Percentiles rank a stretch among this genome's conserved stretches.
phyloP scores from a whole-genome alignment of 257 asterid species.

The Plantago major region DNA sequence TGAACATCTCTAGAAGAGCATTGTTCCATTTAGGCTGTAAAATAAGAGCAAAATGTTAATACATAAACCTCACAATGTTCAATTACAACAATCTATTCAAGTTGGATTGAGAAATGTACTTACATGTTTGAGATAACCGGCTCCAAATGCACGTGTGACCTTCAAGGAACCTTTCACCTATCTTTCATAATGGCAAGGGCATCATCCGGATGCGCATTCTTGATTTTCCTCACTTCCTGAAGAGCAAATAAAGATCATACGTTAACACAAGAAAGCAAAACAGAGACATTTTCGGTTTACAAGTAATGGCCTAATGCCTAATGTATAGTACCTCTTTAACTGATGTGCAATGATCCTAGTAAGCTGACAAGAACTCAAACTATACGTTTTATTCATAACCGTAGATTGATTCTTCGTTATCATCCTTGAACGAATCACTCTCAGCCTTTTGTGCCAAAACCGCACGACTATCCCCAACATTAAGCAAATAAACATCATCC shows the following conservation, averaged over 20 bases:
- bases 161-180: slow-evolving; percentile 88
- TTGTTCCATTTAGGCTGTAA: slow-evolving; percentile 89
- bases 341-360: slow-evolving; percentile 86
- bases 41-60: slow-evolving; percentile 14
- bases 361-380: slow-evolving; percentile 60
- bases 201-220: slow-evolving; percentile 72
- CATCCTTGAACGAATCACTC: slow-evolving; percentile 32
- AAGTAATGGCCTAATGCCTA: not conserved
- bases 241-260: slow-evolving; percentile 8
- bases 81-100: not conserved
- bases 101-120: not conserved
- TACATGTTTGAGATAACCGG: slow-evolving; percentile 91
- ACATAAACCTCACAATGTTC: slow-evolving; percentile 1
- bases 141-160: slow-evolving; percentile 97
- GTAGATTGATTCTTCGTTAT: slow-evolving; percentile 45
- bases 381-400: slow-evolving; percentile 53
- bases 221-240: slow-evolving; percentile 78
- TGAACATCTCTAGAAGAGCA: slow-evolving; percentile 84
- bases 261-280: slow-evolving; percentile 6
- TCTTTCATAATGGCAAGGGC: slow-evolving; percentile 57
- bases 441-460: slow-evolving; percentile 62
- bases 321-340: slow-evolving; percentile 53
- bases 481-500: slow-evolving; percentile 82
- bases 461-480: slow-evolving; percentile 90
- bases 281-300: slow-evolving; percentile 8